Evolutionary conservation across 306 rosid species (phyloP).

Genomic region (Corylus heterophylla): DNA sequence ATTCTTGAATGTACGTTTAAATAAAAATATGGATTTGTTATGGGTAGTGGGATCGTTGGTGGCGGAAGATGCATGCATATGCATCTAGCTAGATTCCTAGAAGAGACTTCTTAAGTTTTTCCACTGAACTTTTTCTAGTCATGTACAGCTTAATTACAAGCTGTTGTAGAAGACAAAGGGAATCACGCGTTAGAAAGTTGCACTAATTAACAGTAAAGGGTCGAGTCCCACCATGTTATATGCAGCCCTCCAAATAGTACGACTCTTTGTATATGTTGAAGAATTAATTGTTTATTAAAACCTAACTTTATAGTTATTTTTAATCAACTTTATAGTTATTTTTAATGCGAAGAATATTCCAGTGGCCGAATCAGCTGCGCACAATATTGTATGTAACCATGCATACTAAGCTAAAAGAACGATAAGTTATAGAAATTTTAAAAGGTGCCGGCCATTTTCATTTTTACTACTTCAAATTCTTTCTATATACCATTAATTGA

Average conservation of each 20-base stretch:
- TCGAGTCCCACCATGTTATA: conserved; percentile 36
- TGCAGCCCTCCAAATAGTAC: conserved; percentile 10
- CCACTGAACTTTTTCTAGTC: background rate
- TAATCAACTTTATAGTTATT: background rate
- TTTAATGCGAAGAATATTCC: background rate
- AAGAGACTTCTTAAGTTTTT: background rate
- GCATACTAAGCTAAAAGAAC: no score
- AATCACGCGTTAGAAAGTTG: conserved; percentile 14
- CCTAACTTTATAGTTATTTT: background rate
- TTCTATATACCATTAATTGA: no score
- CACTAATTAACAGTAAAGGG: conserved; percentile 12
- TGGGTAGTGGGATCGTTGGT: conserved; percentile 28
- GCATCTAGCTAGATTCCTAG: conserved; percentile 24
- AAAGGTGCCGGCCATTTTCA: no score
- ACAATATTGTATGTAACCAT: no score
- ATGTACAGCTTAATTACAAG: background rate
- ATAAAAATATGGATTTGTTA: background rate
- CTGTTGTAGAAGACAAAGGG: conserved; percentile 22
- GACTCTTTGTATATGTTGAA: background rate
- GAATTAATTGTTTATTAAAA: no score
- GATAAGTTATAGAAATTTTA: no score
- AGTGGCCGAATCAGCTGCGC: background rate
- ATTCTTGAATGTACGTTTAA: background rate
- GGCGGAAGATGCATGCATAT: conserved; percentile 20
- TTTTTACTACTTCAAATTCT: no score